Base-by-base conservation (phyloP, 306 rosid species). In the Begonia fuchsioides region DNA sequence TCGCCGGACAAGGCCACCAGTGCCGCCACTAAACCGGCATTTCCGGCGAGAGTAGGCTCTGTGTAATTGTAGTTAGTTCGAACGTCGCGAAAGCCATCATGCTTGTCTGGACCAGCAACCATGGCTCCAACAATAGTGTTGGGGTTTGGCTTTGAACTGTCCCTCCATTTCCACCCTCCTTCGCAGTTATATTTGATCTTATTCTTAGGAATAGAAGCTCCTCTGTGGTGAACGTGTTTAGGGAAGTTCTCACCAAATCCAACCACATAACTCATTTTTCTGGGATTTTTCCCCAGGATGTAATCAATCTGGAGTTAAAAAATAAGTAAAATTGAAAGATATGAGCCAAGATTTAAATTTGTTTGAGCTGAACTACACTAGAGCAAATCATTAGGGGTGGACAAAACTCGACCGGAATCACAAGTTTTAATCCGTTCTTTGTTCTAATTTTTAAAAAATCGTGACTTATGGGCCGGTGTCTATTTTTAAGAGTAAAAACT, bases 91-190 rank as follows among this genome's bases (percentile, higher is more conserved):
- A 88, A 88, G 40, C 97, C 95, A 5, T 88, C 97, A 7, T 70
- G 85, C 56, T 53, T 80, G 72, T 88, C 95, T 14, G 97, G 97
- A 32, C 97, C 97, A 47, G 95, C 97, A 65, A 81, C 97, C 97
- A 88, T 83, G 50, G 97, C 95, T 57, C 97, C 97, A 15, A 74
- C 72, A 65, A 88, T 6, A 17, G 63, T 73, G 60, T 88, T 88
- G 52, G 97, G 97, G 71, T 88, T 88, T 38, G 97, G 76, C 64
- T 81, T 83, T 8, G 67, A 16, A 6, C 69, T 9, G 70, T 88
- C 97, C 64, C 97, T 88, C 93, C 93, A 88, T 76, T 78, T 83
- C 95, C 95, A 81, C 49, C 97, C 97, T 49, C 95, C 97, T 68
- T 81, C 81, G 54, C 97, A 88, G 71, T 63, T 88, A 59, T 88